Base-by-base conservation (phyloP, 768 basidiomycete species). In the Peribolospora kevripleyi region DNA sequence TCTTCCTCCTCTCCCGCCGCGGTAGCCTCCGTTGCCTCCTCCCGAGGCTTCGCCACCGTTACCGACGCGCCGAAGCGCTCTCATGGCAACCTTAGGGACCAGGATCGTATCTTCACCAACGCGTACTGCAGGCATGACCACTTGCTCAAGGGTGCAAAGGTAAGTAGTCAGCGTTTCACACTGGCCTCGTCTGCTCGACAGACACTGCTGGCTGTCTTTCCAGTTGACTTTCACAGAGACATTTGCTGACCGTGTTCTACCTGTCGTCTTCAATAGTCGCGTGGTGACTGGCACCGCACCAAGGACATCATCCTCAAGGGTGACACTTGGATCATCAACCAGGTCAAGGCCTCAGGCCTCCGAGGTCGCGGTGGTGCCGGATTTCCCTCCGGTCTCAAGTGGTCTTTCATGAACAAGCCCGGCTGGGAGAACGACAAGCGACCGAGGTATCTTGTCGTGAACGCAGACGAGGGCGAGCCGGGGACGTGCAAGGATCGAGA, bases 401-500 rank as follows among this genome's bases (percentile, higher is more conserved):
- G 90, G 90, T 63, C 61, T 53, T 88, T 87, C 67, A 91, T 97
- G 91, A 97, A 98, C 75, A 98, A 97, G 70, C 90, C 88, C n/a
- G 80, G 80, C 38, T 95, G 91, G 91, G 79, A 97, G 72, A 81
- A 84, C 66, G 91, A 95, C 64, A 47, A 37, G 42, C 53, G 88
- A 52, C 91, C 90, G 3, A 80, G 91, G 36, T 97, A 97, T 66
- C 76, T 98, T 5, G 91, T 98, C 52, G 84, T 97, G 61, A 95
- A 97, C 66, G 90, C 91, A 11, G 91, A 97, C 67, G 91, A 97
- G 70, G 91, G 91, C 52, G 91, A 98, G 68, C 91, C 90, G 0
- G 91, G 91, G 13, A 98, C 91, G 2, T 95, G 91, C 77, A 98
- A 98, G 68, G 91, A 97, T 68, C 82, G 91, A 51, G 91, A 98